These are phyloP conservation scores for Fusarium musae DNA, from an alignment of 2,329 filamentous ascomycete species.

Conservation along the genomic window DNA sequence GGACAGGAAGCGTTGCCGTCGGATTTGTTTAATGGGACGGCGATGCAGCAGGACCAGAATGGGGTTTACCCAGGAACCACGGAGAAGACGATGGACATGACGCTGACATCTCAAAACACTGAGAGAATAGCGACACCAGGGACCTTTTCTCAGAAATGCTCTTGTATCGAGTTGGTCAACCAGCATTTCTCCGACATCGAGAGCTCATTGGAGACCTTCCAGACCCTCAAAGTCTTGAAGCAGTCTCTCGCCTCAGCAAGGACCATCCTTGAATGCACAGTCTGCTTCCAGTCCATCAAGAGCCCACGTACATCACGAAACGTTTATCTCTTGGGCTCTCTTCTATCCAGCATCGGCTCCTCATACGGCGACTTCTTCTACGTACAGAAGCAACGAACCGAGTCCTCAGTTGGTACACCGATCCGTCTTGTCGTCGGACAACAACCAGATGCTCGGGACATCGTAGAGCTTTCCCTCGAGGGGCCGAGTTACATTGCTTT, in stretches of 20 bases:
- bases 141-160: background rate
- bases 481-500: background rate
- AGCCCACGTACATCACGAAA: constrained; percentile 9
- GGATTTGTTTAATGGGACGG: background rate
- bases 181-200: constrained; percentile 14
- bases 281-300: constrained; percentile 16
- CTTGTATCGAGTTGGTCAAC: constrained; percentile 4
- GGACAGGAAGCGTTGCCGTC: background rate
- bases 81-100: background rate
- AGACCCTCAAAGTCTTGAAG: constrained; percentile 15
- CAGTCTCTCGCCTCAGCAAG: background rate
- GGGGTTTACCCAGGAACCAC: background rate
- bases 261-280: background rate
- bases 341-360: constrained; percentile 2
- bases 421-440: background rate
- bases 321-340: background rate
- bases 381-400: constrained; percentile 5
- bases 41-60: background rate
- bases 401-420: background rate
- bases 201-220: constrained; percentile 7
- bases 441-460: background rate
- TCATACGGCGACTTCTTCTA: constrained; percentile 20
- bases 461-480: constrained; percentile 4
- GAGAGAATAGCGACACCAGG: background rate
- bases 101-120: rapidly evolving